Evolutionary conservation across 352 stramenopile genomes (phyloP), one percentile per base, ranked within the genome.

Genomic region (Peronospora farinosa): DNA sequence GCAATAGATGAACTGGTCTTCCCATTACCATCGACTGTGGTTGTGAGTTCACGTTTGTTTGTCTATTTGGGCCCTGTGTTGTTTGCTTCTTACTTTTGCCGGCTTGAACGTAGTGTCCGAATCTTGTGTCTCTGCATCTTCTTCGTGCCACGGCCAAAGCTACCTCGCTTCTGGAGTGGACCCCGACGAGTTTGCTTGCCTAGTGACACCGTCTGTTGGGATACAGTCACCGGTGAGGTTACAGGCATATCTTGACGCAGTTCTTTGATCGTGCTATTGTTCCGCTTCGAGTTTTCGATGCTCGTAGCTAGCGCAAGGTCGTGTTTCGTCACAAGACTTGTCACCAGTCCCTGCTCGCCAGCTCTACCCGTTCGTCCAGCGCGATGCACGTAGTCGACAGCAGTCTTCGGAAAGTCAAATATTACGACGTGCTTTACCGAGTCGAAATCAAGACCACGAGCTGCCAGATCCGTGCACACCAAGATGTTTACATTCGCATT

Each of bases 371-470:
- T 87, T 16, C 81, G 76, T 5, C 82, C 82, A 25, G 79, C 82
- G 17, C 94, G 86, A 71, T 98, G 94, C 40, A 98, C 82, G 71
- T 97, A 96, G 61, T 95, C 76, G 16, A 97, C 90, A 15, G 93
- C 88, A 36, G 87, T 94, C 23, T 74, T 74, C 0, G 93, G 91
- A 56, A 97, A 97, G 65, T 97, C 89, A 38, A 97, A 86, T 68
- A 97, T 95, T 13, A 98, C 70, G 9, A 98, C 86, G 39, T 93
- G 86, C 51, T 84, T 84, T 11, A 97, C 88, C 12, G 71, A 63
- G 7, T 80, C 72, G 38, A 97, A 83, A 63, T 98, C 88, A 36
- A 98, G 65, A 25, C 94, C 92, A 35, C 94, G 74, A n/a, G 84
- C 86, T 5, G 88, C 94, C 21, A 97, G 58, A 60, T 98, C 92